These are phyloP conservation scores for Alternaria angustiovoidea DNA, from an alignment of 2,329 filamentous ascomycete genomes.

Conservation along the genomic window DNA sequence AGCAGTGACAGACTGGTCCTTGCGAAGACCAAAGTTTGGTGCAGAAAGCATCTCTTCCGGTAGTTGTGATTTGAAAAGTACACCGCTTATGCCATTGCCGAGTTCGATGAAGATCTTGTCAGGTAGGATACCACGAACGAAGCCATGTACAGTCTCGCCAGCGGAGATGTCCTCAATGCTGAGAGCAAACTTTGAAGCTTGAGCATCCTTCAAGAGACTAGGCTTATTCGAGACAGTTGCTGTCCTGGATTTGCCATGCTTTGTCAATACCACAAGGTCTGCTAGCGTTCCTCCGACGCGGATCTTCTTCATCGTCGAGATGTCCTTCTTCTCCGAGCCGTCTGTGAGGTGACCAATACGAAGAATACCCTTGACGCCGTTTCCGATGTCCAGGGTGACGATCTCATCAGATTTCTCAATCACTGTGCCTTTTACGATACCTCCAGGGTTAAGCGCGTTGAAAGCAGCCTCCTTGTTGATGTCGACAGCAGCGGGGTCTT, in stretches of 20 bases:
- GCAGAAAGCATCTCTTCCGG: constrained; percentile 72
- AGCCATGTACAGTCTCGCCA: constrained; percentile 75
- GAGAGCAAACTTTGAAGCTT: constrained; percentile 74
- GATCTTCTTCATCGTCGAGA: constrained; percentile 79
- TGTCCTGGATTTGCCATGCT: constrained; percentile 77
- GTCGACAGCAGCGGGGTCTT: constrained; percentile 81
- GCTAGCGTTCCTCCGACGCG: constrained; percentile 82
- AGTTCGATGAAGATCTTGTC: constrained; percentile 92
- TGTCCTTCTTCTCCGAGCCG: constrained; percentile 79
- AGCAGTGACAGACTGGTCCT: constrained; percentile 76
- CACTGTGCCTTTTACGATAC: constrained; percentile 76
- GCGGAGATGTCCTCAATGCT: constrained; percentile 75
- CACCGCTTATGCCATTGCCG: constrained; percentile 75
- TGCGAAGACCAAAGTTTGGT: constrained; percentile 79
- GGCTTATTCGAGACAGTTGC: constrained; percentile 84
- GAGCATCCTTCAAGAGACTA: constrained; percentile 77
- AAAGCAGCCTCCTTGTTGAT: constrained; percentile 78
- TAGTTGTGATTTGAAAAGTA: constrained; percentile 82
- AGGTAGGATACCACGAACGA: constrained; percentile 82
- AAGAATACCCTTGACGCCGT: constrained; percentile 79
- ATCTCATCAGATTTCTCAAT: constrained; percentile 55
- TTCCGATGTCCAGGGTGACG: constrained; percentile 74
- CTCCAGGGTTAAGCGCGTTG: constrained; percentile 75
- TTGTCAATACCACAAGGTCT: constrained; percentile 86
- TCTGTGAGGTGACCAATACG: constrained; percentile 83